Conservation (phyloP, 1,284 basidiomycete genomes). For the Ceratobasidium sp. region DNA sequence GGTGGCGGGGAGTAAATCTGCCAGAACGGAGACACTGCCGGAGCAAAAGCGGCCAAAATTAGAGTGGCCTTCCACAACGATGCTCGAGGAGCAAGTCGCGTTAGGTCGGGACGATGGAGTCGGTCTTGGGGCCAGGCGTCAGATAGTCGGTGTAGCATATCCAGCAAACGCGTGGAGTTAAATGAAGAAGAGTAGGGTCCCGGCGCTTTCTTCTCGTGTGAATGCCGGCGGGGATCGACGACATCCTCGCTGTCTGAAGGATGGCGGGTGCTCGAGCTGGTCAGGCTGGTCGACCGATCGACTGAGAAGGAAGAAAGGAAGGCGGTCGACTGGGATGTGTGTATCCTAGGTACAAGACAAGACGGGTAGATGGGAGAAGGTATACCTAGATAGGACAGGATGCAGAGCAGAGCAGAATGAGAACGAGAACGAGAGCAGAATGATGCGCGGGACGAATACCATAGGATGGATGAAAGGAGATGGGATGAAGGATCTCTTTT, state of each 20-base stretch:
- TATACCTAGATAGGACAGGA: too few species aligned
- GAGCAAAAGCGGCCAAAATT: constrained; percentile 26
- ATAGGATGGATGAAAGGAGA: neutral
- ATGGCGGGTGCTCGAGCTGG: constrained; percentile 33
- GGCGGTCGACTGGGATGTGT: too few species aligned
- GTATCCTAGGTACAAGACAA: too few species aligned
- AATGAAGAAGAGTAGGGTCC: constrained; percentile 20
- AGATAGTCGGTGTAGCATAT: neutral
- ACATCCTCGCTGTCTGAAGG: constrained; percentile 39
- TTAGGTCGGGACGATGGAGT: constrained; percentile 26
- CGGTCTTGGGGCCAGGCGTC: neutral
- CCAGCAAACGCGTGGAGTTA: neutral
- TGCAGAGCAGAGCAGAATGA: too few species aligned
- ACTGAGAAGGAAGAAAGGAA: constrained; percentile 28
- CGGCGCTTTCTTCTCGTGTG: constrained; percentile 40
- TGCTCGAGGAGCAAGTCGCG: constrained; percentile 42
- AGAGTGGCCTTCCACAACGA: constrained; percentile 22
- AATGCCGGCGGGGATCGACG: constrained; percentile 1
- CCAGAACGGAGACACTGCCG: constrained; percentile 24
- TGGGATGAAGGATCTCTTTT: neutral
- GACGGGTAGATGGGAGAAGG: too few species aligned
- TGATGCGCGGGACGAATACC: too few species aligned
- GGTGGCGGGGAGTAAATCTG: neutral
- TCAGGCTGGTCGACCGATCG: constrained; percentile 30
- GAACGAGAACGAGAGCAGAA: too few species aligned